Evolutionary conservation across 2,329 filamentous ascomycete species (phyloP).

Genomic region (Fusarium longipes): DNA sequence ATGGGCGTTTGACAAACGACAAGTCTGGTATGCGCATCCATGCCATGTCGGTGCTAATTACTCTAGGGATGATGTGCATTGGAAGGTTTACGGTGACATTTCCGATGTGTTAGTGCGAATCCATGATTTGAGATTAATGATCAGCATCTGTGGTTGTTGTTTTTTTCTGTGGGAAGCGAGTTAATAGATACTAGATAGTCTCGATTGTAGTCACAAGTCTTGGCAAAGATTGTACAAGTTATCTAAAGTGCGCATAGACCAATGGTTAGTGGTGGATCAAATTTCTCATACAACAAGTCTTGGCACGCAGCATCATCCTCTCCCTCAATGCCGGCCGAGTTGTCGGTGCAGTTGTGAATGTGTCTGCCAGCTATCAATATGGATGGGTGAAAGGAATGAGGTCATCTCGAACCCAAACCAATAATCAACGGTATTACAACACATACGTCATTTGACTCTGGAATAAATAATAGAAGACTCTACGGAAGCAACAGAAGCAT

Average conservation of each 20-base stretch:
- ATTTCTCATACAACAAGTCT: constrained; percentile 8
- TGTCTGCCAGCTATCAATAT: no score
- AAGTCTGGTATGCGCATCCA: not conserved
- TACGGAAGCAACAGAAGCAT: not conserved
- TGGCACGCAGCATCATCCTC: not conserved
- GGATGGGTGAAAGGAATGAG: constrained; percentile 13
- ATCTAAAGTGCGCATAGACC: not conserved
- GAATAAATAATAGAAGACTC: not conserved
- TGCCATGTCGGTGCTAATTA: not conserved
- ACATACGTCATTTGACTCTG: constrained; percentile 7
- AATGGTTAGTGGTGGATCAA: not conserved
- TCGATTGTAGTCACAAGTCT: not conserved
- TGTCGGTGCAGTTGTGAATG: no score
- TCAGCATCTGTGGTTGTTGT: not conserved
- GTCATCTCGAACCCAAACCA: constrained; percentile 16
- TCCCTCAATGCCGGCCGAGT: no score
- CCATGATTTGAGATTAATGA: not conserved
- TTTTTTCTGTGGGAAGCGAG: no score
- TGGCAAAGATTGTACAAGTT: constrained; percentile 17
- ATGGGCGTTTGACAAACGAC: not conserved
- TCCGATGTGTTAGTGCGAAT: not conserved
- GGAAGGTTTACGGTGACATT: not conserved
- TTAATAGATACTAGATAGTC: no score
- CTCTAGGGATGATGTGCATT: constrained; percentile 27
- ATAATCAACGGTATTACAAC: not conserved